These are phyloP conservation scores for Leccinum subtestaceum DNA, from an alignment of 768 basidiomycete species.

Conservation along the genomic window DNA sequence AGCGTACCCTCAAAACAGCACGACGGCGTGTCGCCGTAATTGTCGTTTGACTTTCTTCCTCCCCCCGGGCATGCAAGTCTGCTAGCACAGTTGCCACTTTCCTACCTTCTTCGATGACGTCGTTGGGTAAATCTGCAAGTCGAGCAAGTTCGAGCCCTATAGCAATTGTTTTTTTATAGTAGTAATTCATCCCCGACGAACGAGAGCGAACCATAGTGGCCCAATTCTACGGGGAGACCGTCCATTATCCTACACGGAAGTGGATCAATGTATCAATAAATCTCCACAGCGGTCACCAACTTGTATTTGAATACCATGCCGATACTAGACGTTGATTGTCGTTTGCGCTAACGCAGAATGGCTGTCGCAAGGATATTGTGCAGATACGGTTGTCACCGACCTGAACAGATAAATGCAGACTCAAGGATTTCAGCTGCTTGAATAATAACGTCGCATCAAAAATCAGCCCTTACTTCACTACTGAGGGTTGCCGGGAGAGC, in stretches of 20 bases:
- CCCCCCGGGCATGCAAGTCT: slow-evolving; percentile 52
- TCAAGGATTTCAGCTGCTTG: slow-evolving; percentile 28
- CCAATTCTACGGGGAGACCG: slow-evolving; percentile 56
- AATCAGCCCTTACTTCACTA: slow-evolving; percentile 61
- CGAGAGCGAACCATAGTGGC: slow-evolving; percentile 65
- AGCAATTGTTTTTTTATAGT: not conserved
- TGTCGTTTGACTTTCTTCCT: slow-evolving; percentile 61
- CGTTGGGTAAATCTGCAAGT: slow-evolving; percentile 78
- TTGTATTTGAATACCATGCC: slow-evolving; percentile 54
- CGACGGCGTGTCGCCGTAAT: slow-evolving; percentile 62
- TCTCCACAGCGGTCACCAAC: slow-evolving; percentile 33
- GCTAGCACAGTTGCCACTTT: slow-evolving; percentile 59
- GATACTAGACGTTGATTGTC: slow-evolving; percentile 46
- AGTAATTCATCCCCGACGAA: not conserved
- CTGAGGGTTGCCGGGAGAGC: slow-evolving; percentile 71
- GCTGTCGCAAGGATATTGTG: not conserved
- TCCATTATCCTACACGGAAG: slow-evolving; percentile 60
- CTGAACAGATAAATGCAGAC: slow-evolving; percentile 81
- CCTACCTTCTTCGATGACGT: slow-evolving; percentile 62
- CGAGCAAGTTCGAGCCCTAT: slow-evolving; percentile 86
- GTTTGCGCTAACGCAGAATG: slow-evolving; percentile 44
- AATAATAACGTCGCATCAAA: not conserved
- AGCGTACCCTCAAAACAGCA: slow-evolving; percentile 60
- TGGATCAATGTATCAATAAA: not conserved
- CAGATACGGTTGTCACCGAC: slow-evolving; percentile 35